Evolutionary conservation across 306 rosid species (phyloP), one percentile per base, ranked within the genome.

Genomic region (Gillenia trifoliata): DNA sequence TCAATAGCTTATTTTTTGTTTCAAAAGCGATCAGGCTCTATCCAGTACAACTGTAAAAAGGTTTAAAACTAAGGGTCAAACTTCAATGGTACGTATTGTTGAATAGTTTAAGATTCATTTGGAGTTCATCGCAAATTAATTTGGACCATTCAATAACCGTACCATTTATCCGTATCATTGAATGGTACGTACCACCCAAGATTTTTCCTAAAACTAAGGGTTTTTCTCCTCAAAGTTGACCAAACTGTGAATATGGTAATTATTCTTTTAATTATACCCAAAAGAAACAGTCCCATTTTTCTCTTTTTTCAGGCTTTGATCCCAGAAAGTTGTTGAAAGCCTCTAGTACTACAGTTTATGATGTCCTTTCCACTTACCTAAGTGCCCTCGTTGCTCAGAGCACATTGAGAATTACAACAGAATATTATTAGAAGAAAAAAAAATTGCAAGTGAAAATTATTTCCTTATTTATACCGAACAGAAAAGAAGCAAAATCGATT

Each of bases 211-310:
- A 25, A 59, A 25, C 8, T 68, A 20, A 73, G 11, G 50, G 62
- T 20, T 28, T 62, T 76, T 33, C 63, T 23, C 57, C 66, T n/a
- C 34, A 41, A 15, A 76, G 75, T 76, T 76, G 75, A 76, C 80
- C 80, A 17, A n/a, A 20, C 64, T 40, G 59, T 77, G 75, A 45
- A 60, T 22, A 20, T 30, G 79, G 15, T 59, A 52, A 70, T 31
- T 30, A 52, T 33, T 54, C 61, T 66, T 41, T 40, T 40, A 22
- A 23, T 25, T 22, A 66, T 25, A 11, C 1, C 5, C 33, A 66
- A 41, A 22, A 15, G 33, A 66, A 64, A n/a, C 31, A 66, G 55
- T 66, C 33, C 25, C 52, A 38, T 22, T 66, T 40, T 22, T 25
- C 20, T 41, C 22, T 25, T 36, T 65, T 47, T 20, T 66, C 55